phyloP scores from a whole-genome alignment of 2,329 filamentous ascomycete genomes.

The Alternaria viburni region DNA sequence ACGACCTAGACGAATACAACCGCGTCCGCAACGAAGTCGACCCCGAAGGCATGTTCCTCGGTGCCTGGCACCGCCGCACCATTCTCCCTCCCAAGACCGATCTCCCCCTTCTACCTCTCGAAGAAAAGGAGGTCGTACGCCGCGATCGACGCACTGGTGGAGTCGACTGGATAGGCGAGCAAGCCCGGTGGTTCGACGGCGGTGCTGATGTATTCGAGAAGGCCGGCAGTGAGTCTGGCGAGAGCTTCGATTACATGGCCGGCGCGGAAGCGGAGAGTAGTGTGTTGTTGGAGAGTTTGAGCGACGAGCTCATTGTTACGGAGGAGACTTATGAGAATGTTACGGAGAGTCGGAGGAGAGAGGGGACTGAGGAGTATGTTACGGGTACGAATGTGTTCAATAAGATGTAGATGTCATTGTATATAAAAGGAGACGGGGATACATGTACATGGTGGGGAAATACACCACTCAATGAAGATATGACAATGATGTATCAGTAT shows the following conservation, averaged over 20 bases:
- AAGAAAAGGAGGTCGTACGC: constrained; percentile 53
- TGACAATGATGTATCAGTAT: background rate
- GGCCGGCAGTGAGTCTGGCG: constrained; percentile 35
- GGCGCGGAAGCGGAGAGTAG: constrained; percentile 52
- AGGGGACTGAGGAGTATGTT: constrained; percentile 22
- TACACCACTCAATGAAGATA: background rate
- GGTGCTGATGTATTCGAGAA: constrained; percentile 41
- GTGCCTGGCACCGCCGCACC: constrained; percentile 80
- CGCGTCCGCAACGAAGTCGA: constrained; percentile 73
- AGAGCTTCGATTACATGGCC: constrained; percentile 56
- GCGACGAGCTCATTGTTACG: constrained; percentile 8
- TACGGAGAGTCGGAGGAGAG: constrained; percentile 22
- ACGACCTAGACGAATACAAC: constrained; percentile 70
- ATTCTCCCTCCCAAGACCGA: constrained; percentile 42
- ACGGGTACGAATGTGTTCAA: constrained; percentile 35
- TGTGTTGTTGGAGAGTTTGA: constrained; percentile 36
- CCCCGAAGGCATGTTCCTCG: constrained; percentile 84
- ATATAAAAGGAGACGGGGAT: too few species aligned
- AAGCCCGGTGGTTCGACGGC: constrained; percentile 45
- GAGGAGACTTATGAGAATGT: constrained; percentile 11
- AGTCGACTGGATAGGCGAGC: constrained; percentile 49
- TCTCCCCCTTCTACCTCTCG: constrained; percentile 41
- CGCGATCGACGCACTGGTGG: constrained; percentile 39
- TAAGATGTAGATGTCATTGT: constrained; percentile 33
- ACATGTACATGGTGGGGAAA: background rate